phyloP scores from a whole-genome alignment of 352 stramenopile species.

The Phytopythium helicoides region DNA sequence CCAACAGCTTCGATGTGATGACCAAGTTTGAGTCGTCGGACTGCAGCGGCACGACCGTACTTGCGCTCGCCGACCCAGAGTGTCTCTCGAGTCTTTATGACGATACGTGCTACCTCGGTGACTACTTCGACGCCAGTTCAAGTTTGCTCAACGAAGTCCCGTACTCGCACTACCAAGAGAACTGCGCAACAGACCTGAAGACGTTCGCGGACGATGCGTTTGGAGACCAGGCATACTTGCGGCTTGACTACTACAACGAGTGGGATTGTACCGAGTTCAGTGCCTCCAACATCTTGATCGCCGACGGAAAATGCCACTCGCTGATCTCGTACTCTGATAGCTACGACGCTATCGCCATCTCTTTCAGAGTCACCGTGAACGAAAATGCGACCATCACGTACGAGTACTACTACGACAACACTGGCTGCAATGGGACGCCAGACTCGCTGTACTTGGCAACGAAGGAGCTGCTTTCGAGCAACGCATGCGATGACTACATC shows the following conservation, averaged over 20 bases:
- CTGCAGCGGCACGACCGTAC: too few relatives aligned
- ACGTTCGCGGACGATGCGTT: neutral
- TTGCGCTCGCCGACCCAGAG: too few relatives aligned
- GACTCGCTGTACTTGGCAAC: neutral
- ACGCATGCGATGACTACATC: neutral
- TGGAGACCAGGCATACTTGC: neutral
- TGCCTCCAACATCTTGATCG: neutral
- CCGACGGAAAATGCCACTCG: neutral
- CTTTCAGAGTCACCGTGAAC: neutral
- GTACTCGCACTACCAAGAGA: neutral
- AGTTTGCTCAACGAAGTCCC: neutral
- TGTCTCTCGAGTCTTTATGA: too few relatives aligned
- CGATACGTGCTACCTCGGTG: too few relatives aligned
- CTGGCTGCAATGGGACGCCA: neutral
- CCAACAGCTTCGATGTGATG: too few relatives aligned
- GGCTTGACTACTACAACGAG: slow-evolving; percentile 1
- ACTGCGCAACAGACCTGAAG: neutral
- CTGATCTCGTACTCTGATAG: too few relatives aligned
- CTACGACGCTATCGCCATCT: too few relatives aligned
- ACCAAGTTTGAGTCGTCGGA: too few relatives aligned
- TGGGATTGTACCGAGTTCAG: neutral
- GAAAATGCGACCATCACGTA: neutral
- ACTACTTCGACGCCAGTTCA: neutral
- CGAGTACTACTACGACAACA: neutral
- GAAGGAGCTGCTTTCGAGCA: neutral